Percentiles rank a stretch among this genome's conserved stretches.
Conservation (phyloP, 768 basidiomycete genomes). For the Cyclocybe cylindracea region DNA sequence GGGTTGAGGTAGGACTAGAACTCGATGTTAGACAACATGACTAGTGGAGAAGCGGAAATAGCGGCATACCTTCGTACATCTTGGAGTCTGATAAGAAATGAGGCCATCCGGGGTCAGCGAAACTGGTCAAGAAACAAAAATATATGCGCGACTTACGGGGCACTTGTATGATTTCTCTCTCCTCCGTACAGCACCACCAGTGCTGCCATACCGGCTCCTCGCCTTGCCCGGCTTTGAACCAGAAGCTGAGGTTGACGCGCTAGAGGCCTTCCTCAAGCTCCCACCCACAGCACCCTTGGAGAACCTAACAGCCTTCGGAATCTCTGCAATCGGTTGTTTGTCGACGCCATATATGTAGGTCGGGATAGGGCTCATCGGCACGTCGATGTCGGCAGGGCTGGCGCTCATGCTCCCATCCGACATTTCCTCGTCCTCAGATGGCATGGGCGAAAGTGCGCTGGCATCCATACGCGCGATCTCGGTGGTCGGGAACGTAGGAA, state of each 20-base stretch:
- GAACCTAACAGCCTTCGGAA: constrained; percentile 4
- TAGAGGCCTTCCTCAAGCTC: neutral
- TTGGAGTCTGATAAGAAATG: constrained; percentile 31
- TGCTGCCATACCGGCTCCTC: neutral
- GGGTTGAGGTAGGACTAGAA: constrained; percentile 60
- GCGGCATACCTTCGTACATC: constrained; percentile 53
- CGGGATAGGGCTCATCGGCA: neutral
- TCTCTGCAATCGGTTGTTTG: neutral
- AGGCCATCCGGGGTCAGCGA: neutral
- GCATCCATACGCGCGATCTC: neutral
- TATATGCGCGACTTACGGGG: constrained; percentile 37
- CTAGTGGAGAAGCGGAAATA: neutral
- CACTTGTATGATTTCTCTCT: constrained; percentile 50
- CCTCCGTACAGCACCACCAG: constrained; percentile 15
- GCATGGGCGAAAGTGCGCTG: too few species aligned
- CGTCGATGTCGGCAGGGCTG: neutral
- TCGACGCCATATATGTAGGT: neutral
- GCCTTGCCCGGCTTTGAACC: neutral
- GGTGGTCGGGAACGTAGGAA: neutral
- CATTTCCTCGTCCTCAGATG: constrained; percentile 7
- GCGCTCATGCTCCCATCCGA: neutral
- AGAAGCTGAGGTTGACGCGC: neutral
- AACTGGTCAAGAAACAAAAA: neutral
- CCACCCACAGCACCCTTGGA: neutral
- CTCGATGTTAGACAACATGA: neutral